phyloP scores from a whole-genome alignment of 495 filamentous ascomycete genomes.

The Xylaria nigripes region DNA sequence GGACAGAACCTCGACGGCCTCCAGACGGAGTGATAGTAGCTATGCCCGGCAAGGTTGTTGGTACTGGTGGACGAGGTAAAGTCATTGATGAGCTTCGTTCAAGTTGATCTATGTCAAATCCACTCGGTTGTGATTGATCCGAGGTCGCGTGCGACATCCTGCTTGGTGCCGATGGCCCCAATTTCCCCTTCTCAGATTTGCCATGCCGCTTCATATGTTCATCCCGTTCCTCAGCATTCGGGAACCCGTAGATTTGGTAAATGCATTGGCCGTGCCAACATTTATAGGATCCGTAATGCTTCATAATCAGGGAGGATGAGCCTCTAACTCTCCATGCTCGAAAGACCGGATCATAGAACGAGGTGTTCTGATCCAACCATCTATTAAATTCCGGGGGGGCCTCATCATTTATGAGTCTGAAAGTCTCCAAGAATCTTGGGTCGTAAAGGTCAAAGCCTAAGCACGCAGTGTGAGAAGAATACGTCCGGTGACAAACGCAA shows the following conservation, averaged over 20 bases:
- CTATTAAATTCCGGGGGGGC: conserved; percentile 35
- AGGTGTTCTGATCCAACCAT: conserved; percentile 41
- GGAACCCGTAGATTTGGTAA: conserved; percentile 45
- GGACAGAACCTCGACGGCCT: conserved; percentile 38
- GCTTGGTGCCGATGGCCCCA: conserved; percentile 34
- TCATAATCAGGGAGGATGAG: conserved; percentile 32
- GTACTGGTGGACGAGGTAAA: conserved; percentile 34
- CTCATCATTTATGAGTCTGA: conserved; percentile 33
- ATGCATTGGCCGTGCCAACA: conserved; percentile 44
- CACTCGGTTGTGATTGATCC: conserved; percentile 28
- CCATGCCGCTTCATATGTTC: conserved; percentile 39
- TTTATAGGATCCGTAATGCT: conserved; percentile 37
- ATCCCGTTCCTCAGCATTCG: conserved; percentile 37
- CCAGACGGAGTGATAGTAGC: conserved; percentile 28
- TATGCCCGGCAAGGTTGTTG: conserved; percentile 32
- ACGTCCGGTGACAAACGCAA: not conserved
- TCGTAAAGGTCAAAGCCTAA: conserved; percentile 40
- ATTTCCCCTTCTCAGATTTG: conserved; percentile 33
- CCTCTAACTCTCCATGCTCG: conserved; percentile 34
- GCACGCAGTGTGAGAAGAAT: not conserved
- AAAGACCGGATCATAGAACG: conserved; percentile 37
- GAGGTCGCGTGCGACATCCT: conserved; percentile 31
- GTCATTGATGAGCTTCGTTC: conserved; percentile 19
- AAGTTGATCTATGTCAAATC: conserved; percentile 22
- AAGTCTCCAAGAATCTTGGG: conserved; percentile 32